Percentiles rank a stretch among this genome's conserved stretches.
phyloP scores from a whole-genome alignment of 2,329 filamentous ascomycete species.

The Rutstroemia sp. region DNA sequence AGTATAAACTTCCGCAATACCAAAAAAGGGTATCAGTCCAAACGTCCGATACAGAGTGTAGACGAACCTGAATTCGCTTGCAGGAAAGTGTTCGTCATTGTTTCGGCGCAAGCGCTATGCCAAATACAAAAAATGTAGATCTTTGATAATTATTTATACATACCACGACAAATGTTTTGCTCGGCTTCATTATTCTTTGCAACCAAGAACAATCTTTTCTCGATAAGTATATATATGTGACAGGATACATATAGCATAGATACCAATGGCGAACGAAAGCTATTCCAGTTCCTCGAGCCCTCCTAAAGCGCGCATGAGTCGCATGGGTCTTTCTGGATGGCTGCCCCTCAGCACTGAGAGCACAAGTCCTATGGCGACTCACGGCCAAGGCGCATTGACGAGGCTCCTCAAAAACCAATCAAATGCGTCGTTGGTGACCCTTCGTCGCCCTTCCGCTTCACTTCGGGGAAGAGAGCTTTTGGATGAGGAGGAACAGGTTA shows the following conservation, averaged over 20 bases:
- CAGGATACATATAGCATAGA: not conserved
- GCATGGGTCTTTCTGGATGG: constrained; percentile 18
- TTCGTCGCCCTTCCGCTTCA: constrained; percentile 16
- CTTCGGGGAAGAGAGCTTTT: constrained; percentile 14
- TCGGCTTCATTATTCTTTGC: not conserved
- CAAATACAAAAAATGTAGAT: too few relatives aligned
- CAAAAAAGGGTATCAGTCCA: too few relatives aligned
- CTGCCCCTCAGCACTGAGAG: constrained; percentile 24
- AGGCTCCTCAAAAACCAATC: constrained; percentile 27
- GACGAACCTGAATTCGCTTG: not conserved
- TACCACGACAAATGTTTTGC: not conserved
- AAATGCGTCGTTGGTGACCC: constrained; percentile 19
- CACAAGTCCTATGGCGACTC: constrained; percentile 25
- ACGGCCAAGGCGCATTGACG: constrained; percentile 25
- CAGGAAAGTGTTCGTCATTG: too few relatives aligned
- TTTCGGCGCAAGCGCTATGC: too few relatives aligned
- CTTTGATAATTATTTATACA: not conserved
- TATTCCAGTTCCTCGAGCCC: not conserved
- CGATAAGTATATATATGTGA: not conserved
- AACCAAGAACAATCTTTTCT: not conserved
- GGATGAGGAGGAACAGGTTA: constrained; percentile 24
- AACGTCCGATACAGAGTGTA: too few relatives aligned
- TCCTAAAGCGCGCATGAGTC: not conserved
- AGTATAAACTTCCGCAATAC: too few relatives aligned
- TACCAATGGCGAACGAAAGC: constrained; percentile 2